phyloP scores from a whole-genome alignment of 768 basidiomycete species.

The Phlebiopsis flavidoalba region DNA sequence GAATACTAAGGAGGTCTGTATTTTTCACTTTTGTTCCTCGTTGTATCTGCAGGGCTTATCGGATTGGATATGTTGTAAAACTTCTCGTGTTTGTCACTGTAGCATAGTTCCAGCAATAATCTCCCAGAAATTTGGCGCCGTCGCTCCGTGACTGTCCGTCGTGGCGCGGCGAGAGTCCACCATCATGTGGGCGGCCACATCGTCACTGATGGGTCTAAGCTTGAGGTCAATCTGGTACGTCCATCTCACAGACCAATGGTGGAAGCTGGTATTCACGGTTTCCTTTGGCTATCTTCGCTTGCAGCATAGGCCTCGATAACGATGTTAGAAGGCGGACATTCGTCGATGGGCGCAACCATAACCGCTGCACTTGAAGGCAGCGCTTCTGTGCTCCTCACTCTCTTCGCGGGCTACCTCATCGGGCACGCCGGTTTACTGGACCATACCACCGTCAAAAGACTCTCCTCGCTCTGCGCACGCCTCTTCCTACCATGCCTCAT shows the following conservation, averaged over 20 bases:
- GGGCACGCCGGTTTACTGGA: constrained; percentile 16
- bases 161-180: background rate
- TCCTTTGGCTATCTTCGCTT: background rate
- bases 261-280: background rate
- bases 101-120: background rate
- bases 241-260: background rate
- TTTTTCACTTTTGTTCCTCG: background rate
- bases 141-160: background rate
- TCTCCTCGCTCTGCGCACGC: constrained; percentile 22
- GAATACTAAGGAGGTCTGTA: constrained; percentile 27
- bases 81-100: background rate
- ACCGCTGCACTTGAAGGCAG: constrained; percentile 22
- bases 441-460: constrained; percentile 18
- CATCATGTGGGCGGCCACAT: background rate
- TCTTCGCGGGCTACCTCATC: constrained; percentile 21
- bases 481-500: constrained; percentile 27
- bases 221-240: background rate
- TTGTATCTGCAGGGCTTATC: background rate
- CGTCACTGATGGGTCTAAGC: background rate
- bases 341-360: constrained; percentile 1
- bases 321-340: background rate
- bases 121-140: background rate
- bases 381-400: constrained; percentile 24
- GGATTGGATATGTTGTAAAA: background rate
- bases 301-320: background rate